A percentile compares a stretch with the other conserved stretches of the same genome.
These are phyloP conservation scores for Termitomyces sp. DNA, from an alignment of 768 basidiomycete species.

Conservation along the genomic window DNA sequence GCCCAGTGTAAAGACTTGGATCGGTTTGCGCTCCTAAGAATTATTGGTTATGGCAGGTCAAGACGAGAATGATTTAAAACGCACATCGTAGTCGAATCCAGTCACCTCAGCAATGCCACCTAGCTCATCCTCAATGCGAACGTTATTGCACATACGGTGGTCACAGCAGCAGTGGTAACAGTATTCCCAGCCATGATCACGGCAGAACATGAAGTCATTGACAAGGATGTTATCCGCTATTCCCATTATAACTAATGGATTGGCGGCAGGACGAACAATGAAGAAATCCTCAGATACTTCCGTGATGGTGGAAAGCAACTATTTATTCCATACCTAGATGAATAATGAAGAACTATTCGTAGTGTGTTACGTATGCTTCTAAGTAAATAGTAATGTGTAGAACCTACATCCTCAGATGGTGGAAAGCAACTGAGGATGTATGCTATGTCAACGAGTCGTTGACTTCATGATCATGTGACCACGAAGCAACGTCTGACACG, in stretches of 20 bases:
- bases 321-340: too few relatives aligned
- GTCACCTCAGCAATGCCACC: slow-evolving; percentile 13
- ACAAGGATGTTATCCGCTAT: slow-evolving; percentile 20
- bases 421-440: too few relatives aligned
- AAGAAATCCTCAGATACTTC: too few relatives aligned
- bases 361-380: too few relatives aligned
- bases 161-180: slow-evolving; percentile 25
- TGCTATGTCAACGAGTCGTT: too few relatives aligned
- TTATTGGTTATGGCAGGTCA: not conserved
- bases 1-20: slow-evolving; percentile 16
- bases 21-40: slow-evolving; percentile 15
- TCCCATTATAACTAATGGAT: not conserved
- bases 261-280: not conserved
- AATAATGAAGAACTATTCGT: too few relatives aligned
- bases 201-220: slow-evolving; percentile 27
- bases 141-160: slow-evolving; percentile 27
- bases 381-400: too few relatives aligned
- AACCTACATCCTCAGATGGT: too few relatives aligned
- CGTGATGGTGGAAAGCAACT: too few relatives aligned
- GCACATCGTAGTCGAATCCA: slow-evolving; percentile 15
- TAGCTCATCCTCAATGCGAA: slow-evolving; percentile 21
- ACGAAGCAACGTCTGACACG: too few relatives aligned
- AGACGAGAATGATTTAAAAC: not conserved
- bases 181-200: slow-evolving; percentile 25
- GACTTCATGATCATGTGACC: too few relatives aligned